A percentile compares a stretch with the other conserved stretches of the same genome.
These are phyloP conservation scores for Cutaneotrichosporon sp. DNA, from an alignment of 1,284 basidiomycete genomes.

Conservation along the genomic window DNA sequence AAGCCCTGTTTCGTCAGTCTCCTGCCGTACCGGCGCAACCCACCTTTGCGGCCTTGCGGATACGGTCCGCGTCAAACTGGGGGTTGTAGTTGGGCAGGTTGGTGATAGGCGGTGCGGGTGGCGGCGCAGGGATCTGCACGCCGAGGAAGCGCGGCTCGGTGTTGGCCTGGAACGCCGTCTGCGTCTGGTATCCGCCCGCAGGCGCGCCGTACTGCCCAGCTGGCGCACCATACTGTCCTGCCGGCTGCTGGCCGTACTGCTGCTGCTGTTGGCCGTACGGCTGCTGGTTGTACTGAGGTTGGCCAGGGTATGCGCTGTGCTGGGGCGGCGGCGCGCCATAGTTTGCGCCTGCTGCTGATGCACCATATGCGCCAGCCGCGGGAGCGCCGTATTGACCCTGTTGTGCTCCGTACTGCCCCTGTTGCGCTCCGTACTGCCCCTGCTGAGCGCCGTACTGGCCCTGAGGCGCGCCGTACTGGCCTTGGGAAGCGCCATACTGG, in stretches of 20 bases:
- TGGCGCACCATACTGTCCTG: too few species aligned
- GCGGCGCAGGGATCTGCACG: constrained; percentile 40
- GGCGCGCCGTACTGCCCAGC: constrained; percentile 12
- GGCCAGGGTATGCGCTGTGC: constrained; percentile 6
- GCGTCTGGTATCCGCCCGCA: constrained; percentile 2
- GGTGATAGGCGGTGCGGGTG: constrained; percentile 36
- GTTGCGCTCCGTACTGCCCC: constrained; percentile 17
- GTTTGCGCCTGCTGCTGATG: neutral
- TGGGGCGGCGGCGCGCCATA: constrained; percentile 8
- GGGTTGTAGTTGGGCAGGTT: constrained; percentile 43
- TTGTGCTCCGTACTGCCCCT: constrained; percentile 18
- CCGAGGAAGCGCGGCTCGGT: constrained; percentile 35
- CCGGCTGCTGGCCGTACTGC: constrained; percentile 7
- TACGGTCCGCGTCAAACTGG: constrained; percentile 44
- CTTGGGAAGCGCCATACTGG: constrained; percentile 16
- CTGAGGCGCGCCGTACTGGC: constrained; percentile 17
- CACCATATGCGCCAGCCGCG: too few species aligned
- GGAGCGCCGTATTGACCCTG: neutral
- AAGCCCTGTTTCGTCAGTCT: constrained; percentile 34
- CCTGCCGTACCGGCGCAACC: neutral
- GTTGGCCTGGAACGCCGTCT: constrained; percentile 12
- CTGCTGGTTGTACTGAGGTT: constrained; percentile 6
- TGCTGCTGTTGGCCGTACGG: constrained; percentile 14
- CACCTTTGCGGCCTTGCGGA: constrained; percentile 49
- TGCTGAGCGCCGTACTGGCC: constrained; percentile 12